These are phyloP conservation scores for Cercospora sp. DNA, from an alignment of 2,329 filamentous ascomycete genomes.

Conservation along the genomic window DNA sequence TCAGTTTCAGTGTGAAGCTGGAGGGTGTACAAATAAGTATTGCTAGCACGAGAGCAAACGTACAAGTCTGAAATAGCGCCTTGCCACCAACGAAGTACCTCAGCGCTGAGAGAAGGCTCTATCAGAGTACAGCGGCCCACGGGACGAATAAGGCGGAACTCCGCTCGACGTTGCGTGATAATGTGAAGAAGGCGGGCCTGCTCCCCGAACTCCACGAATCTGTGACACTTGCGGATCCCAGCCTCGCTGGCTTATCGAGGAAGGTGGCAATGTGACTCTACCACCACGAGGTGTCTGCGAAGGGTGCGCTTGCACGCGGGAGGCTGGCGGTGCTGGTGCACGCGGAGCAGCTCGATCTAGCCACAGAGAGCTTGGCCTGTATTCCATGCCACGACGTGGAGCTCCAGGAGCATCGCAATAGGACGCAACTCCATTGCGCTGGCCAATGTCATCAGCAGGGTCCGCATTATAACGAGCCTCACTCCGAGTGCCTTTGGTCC, in stretches of 20 bases:
- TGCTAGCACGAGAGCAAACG: not conserved
- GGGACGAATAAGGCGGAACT: not conserved
- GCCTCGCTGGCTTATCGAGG: constrained; percentile 6
- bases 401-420: not conserved
- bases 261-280: constrained; percentile 24
- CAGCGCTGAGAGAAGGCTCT: constrained; percentile 1
- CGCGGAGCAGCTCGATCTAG: not conserved
- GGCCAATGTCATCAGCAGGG: not conserved
- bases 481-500: not conserved
- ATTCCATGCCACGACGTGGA: not conserved
- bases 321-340: not conserved
- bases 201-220: constrained; percentile 33
- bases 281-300: constrained; percentile 19
- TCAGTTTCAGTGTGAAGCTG: not conserved
- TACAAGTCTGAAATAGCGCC: not conserved
- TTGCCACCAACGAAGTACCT: not conserved
- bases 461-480: not conserved
- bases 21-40: not conserved
- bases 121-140: constrained; percentile 1
- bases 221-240: constrained; percentile 26
- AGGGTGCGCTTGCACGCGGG: not conserved
- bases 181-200: constrained; percentile 13
- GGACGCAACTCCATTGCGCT: not conserved
- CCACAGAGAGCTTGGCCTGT: not conserved
- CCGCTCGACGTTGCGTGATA: not conserved